phyloP scores from a whole-genome alignment of 1,284 basidiomycete genomes.

The Ceratobasidium sp. region DNA sequence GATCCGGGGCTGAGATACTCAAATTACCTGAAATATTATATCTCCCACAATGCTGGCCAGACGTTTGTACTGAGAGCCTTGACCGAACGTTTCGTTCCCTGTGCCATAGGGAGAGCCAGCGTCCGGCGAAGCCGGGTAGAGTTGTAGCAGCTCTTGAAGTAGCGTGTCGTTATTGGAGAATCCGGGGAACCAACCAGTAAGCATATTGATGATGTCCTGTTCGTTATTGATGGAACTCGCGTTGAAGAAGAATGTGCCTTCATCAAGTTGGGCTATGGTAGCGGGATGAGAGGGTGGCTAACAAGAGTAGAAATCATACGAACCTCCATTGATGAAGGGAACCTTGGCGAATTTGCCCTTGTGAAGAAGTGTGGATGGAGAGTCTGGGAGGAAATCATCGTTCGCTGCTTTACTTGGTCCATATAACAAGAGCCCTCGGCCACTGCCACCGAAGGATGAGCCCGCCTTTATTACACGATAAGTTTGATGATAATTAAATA shows the following conservation, averaged over 20 bases:
- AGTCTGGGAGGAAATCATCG: constrained; percentile 52
- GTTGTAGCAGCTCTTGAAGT: constrained; percentile 8
- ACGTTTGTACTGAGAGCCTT: constrained; percentile 15
- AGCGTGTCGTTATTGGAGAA: not conserved
- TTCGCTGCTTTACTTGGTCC: constrained; percentile 50
- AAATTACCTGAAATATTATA: constrained; percentile 7
- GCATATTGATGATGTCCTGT: not conserved
- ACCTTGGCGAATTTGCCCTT: constrained; percentile 51
- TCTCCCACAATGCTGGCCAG: constrained; percentile 19
- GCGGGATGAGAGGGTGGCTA: not conserved
- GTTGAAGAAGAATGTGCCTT: constrained; percentile 46
- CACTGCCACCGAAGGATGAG: constrained; percentile 23
- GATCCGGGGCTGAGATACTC: no score
- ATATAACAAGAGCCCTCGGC: constrained; percentile 19
- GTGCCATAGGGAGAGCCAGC: constrained; percentile 24
- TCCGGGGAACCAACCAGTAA: not conserved
- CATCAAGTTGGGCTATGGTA: constrained; percentile 40
- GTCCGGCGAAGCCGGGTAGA: constrained; percentile 15
- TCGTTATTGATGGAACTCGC: not conserved
- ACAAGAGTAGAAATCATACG: constrained; percentile 5
- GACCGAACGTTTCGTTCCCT: constrained; percentile 4
- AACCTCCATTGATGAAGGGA: constrained; percentile 55
- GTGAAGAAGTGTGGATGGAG: constrained; percentile 50
- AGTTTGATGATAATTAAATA: not conserved
- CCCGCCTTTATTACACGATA: not conserved